Conservation (phyloP, 768 basidiomycete genomes). For the Roridomyces roridus region DNA sequence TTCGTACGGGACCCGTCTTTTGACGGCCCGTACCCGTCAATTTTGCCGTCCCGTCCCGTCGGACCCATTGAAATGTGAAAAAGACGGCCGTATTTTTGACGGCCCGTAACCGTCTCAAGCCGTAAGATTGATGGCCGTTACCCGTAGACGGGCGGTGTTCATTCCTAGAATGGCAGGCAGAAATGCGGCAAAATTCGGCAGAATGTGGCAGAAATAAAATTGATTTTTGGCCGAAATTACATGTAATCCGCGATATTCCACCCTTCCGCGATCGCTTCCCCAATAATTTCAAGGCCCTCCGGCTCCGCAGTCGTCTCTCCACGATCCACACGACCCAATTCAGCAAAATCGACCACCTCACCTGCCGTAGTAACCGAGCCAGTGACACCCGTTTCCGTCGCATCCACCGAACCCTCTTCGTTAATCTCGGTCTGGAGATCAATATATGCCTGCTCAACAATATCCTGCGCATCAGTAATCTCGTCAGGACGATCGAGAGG, state of each 20-base stretch:
- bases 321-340: constrained; percentile 7
- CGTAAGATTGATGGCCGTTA: too few relatives aligned
- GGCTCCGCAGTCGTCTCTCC: not conserved
- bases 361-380: not conserved
- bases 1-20: too few relatives aligned
- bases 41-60: too few relatives aligned
- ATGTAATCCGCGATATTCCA: constrained; percentile 12
- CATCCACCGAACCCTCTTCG: not conserved
- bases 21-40: too few relatives aligned
- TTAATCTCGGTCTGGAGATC: not conserved
- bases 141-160: too few relatives aligned
- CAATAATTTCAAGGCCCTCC: not conserved
- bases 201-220: constrained; percentile 10
- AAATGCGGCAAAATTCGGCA: constrained; percentile 2
- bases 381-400: too few relatives aligned
- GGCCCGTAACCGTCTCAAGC: too few relatives aligned
- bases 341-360: not conserved
- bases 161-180: constrained; percentile 13
- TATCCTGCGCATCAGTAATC: not conserved
- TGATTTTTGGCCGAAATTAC: not conserved
- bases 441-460: not conserved
- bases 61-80: too few relatives aligned
- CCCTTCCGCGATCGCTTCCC: not conserved
- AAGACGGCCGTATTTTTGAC: too few relatives aligned
- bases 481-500: constrained; percentile 2